Base-by-base conservation (phyloP, 1,284 basidiomycete genomes). In the Amylostereum areolatum region DNA sequence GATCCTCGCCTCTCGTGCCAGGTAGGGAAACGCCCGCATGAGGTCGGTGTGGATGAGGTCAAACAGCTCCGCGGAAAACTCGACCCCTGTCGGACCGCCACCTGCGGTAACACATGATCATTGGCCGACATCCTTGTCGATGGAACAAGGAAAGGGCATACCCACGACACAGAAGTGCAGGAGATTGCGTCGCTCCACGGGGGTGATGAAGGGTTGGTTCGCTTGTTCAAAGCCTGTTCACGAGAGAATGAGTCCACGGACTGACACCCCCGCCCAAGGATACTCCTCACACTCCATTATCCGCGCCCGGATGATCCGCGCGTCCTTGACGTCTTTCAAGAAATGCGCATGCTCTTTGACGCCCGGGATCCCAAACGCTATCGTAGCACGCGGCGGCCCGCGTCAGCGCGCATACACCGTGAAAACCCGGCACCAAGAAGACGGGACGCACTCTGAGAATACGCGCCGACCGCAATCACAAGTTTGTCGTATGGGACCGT, bases 11-110 rank as follows among this genome's bases (percentile, higher is more conserved):
- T 87, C 60, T 52, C 73, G 73, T 49, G 80, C 76, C 50, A 91
- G 72, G 3, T 69, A 59, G 3, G 86, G 85, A 59, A 83, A 89
- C 57, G 84, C 73, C 37, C 69, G 67, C n/a, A 73, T 62, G 4
- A 94, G 77, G 55, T 97, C 93, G 29, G 82, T 76, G 50, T 82
- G 80, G 49, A 94, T 73, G 39, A 96, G 74, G 63, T 97, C 92
- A 53, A 90, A 83, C 50, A 97, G 66, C 65, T 96, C 93, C 6
- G 92, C 90, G 0, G 87, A 80, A 58, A 92, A 92, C 64, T 93
- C 91, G 48, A 92, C 83, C 2, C 90, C 90, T 5, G 84, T 86
- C 1, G 83, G 84, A 10, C 84, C 85, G 35, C 83, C 84, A n/a
- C 81, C 81, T 81, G 51, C 25, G 41, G 31, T 47, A 37, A 27